These are phyloP conservation scores for Termitomyces sp. DNA, from an alignment of 768 basidiomycete species.

Conservation along the genomic window DNA sequence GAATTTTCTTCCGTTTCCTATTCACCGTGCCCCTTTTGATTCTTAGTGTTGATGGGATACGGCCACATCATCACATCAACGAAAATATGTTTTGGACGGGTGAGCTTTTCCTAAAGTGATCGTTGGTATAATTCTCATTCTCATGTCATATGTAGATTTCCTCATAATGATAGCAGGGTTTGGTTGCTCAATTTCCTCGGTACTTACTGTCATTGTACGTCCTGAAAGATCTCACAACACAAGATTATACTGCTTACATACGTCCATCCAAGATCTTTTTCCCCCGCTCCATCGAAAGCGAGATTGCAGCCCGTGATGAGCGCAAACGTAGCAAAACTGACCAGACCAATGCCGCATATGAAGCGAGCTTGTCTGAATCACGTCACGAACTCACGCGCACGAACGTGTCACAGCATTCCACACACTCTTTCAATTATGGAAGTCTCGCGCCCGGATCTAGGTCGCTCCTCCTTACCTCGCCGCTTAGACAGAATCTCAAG, in stretches of 20 bases:
- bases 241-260: background rate
- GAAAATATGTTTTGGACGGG: constrained; percentile 51
- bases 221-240: background rate
- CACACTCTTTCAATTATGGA: constrained; percentile 7
- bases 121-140: background rate
- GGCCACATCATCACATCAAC: constrained; percentile 59
- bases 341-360: background rate
- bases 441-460: constrained; percentile 11
- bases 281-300: constrained; percentile 67
- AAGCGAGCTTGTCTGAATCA: constrained; percentile 18
- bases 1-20: constrained; percentile 67
- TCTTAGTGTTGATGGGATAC: constrained; percentile 64
- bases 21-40: constrained; percentile 62
- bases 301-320: constrained; percentile 50
- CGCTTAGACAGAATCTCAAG: constrained; percentile 23
- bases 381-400: constrained; percentile 15
- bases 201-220: constrained; percentile 65
- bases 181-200: constrained; percentile 63
- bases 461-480: constrained; percentile 30
- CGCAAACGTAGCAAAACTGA: constrained; percentile 28
- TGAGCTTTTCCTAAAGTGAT: constrained; percentile 14
- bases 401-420: constrained; percentile 11
- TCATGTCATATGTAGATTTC: constrained; percentile 37
- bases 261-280: constrained; percentile 64
- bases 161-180: constrained; percentile 52